phyloP scores from a whole-genome alignment of 306 rosid species.

The Ormosia emarginata region DNA sequence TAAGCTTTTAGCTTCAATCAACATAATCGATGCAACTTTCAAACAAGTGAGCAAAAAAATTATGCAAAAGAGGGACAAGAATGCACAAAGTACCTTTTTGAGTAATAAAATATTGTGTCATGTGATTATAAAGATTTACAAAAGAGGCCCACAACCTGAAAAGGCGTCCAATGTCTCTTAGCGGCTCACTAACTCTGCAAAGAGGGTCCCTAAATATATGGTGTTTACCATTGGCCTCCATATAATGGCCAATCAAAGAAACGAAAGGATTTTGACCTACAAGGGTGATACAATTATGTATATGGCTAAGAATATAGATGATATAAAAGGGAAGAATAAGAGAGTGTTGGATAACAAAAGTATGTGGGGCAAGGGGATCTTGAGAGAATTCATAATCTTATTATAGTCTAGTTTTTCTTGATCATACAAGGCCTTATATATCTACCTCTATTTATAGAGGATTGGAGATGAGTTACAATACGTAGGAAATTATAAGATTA shows the following conservation, averaged over 20 bases:
- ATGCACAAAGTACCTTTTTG: constrained; percentile 4
- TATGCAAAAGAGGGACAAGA: not conserved
- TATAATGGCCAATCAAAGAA: constrained; percentile 35
- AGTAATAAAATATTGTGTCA: not conserved
- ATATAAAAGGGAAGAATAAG: too few species aligned
- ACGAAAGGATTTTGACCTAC: constrained; percentile 29
- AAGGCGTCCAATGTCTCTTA: constrained; percentile 28
- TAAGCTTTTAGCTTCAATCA: not conserved
- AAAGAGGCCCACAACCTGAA: constrained; percentile 14
- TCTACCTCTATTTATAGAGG: too few species aligned
- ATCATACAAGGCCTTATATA: too few species aligned
- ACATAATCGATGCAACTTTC: too few species aligned
- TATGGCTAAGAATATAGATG: too few species aligned
- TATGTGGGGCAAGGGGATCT: too few species aligned
- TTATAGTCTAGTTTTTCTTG: too few species aligned
- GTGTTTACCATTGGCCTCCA: constrained; percentile 36
- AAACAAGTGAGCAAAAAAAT: not conserved
- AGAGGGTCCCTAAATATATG: constrained; percentile 43
- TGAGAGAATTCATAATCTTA: too few species aligned
- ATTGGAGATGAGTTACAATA: too few species aligned
- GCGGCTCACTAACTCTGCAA: constrained; percentile 42
- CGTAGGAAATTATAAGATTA: too few species aligned
- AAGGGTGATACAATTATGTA: too few species aligned
- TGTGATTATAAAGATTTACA: constrained; percentile 34
- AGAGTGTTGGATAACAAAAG: too few species aligned